Conservation (phyloP, 495 filamentous ascomycete genomes). For the Acidiella bohemica region DNA sequence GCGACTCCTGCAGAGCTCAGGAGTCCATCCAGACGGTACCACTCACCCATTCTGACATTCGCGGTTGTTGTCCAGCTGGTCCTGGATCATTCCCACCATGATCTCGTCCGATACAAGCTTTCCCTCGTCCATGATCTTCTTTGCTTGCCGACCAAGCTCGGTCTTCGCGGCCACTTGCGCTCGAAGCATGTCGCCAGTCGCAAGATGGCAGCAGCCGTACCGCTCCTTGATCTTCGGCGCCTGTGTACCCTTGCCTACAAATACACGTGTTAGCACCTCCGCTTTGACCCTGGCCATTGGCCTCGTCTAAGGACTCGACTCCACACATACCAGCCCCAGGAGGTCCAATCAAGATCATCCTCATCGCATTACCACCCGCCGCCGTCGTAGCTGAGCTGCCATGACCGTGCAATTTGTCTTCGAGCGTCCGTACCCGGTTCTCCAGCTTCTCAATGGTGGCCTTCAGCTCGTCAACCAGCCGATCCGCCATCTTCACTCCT, state of each 20-base stretch:
- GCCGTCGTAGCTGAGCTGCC: slow-evolving; percentile 31
- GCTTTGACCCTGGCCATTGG: too few relatives aligned
- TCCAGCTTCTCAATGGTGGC: slow-evolving; percentile 66
- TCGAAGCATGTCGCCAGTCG: slow-evolving; percentile 97
- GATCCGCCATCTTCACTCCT: slow-evolving; percentile 7
- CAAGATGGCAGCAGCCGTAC: slow-evolving; percentile 92
- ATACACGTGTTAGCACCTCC: too few relatives aligned
- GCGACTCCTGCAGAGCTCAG: slow-evolving; percentile 11
- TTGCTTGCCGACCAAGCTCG: slow-evolving; percentile 81
- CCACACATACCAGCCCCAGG: slow-evolving; percentile 75
- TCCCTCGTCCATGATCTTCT: slow-evolving; percentile 99
- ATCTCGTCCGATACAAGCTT: slow-evolving; percentile 98
- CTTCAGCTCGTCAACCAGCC: slow-evolving; percentile 29
- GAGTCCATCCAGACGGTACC: background rate
- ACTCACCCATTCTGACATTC: slow-evolving; percentile 89
- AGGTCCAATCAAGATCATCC: slow-evolving; percentile 96
- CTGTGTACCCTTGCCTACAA: slow-evolving; percentile 92
- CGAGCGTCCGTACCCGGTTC: slow-evolving; percentile 63
- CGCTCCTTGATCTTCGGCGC: slow-evolving; percentile 95
- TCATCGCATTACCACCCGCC: slow-evolving; percentile 45
- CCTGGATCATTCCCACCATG: slow-evolving; percentile 98
- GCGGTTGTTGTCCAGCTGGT: slow-evolving; percentile 79
- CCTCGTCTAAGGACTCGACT: background rate
- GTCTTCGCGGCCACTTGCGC: slow-evolving; percentile 99
- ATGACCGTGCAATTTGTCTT: slow-evolving; percentile 41